phyloP scores from a whole-genome alignment of 208 protist genomes.

The Leishmania tarentolae region DNA sequence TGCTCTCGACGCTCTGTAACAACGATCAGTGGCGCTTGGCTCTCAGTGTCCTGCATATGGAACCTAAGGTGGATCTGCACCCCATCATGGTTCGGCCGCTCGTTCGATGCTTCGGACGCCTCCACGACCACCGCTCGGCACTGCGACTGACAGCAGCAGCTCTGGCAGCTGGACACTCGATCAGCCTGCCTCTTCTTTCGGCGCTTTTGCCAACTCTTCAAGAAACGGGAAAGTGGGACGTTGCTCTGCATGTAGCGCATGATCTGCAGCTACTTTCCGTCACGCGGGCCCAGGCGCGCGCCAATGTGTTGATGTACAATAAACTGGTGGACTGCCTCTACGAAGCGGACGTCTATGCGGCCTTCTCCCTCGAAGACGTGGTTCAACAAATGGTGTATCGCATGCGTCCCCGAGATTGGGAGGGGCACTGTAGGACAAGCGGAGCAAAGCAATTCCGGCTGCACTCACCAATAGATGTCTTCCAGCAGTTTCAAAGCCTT shows the following conservation, averaged over 20 bases:
- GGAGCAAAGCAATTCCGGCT: constrained; percentile 56
- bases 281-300: constrained; percentile 36
- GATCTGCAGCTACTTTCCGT: constrained; percentile 57
- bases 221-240: constrained; percentile 51
- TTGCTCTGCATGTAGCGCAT: constrained; percentile 52
- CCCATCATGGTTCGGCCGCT: constrained; percentile 62
- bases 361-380: constrained; percentile 54
- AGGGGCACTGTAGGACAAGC: neutral
- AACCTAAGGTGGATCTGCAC: constrained; percentile 22
- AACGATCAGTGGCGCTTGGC: constrained; percentile 53
- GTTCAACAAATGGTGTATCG: constrained; percentile 56
- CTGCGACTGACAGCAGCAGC: constrained; percentile 49
- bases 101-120: constrained; percentile 52
- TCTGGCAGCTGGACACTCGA: constrained; percentile 55
- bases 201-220: constrained; percentile 53
- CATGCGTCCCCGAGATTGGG: constrained; percentile 41
- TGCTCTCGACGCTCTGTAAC: constrained; percentile 54
- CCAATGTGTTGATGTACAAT: constrained; percentile 36
- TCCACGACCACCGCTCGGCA: constrained; percentile 37
- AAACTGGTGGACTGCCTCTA: constrained; percentile 73
- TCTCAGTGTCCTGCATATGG: constrained; percentile 35
- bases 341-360: constrained; percentile 55
- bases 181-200: constrained; percentile 56
- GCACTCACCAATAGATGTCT: constrained; percentile 50
- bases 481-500: constrained; percentile 39